Percentiles rank a stretch among this genome's conserved stretches.
Conservation (phyloP, 2,329 filamentous ascomycete genomes). For the Thelonectria discophora region DNA sequence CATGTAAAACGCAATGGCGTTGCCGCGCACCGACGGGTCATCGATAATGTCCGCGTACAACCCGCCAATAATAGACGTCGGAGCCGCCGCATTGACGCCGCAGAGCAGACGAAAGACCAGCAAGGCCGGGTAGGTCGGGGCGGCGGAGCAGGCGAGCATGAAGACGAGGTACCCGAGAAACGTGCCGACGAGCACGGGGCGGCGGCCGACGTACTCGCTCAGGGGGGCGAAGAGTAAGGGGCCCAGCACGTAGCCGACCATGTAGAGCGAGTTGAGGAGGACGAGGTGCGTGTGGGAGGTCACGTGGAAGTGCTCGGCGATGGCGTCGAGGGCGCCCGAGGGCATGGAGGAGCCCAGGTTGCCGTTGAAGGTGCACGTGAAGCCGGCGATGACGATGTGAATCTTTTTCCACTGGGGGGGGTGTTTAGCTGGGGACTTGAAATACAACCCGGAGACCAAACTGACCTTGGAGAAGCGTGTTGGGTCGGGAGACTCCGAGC, state of each 20-base stretch:
- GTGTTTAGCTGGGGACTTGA: neutral
- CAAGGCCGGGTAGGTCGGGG: slow-evolving; percentile 54
- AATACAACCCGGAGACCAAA: neutral
- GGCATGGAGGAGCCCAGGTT: slow-evolving; percentile 50
- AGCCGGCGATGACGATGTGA: slow-evolving; percentile 47
- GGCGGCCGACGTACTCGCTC: slow-evolving; percentile 48
- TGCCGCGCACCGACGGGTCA: slow-evolving; percentile 44
- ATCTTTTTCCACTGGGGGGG: slow-evolving; percentile 40
- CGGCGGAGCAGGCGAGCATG: slow-evolving; percentile 49
- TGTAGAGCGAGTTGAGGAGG: slow-evolving; percentile 49
- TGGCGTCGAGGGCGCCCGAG: slow-evolving; percentile 48
- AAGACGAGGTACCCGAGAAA: slow-evolving; percentile 48
- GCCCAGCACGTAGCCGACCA: slow-evolving; percentile 48
- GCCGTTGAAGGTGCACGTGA: slow-evolving; percentile 49
- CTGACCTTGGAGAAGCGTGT: slow-evolving; percentile 45
- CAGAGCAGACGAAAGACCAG: slow-evolving; percentile 52
- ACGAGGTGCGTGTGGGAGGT: slow-evolving; percentile 40
- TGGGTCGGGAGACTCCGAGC: slow-evolving; percentile 38
- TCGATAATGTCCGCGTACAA: slow-evolving; percentile 48
- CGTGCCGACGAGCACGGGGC: slow-evolving; percentile 46
- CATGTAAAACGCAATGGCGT: slow-evolving; percentile 49
- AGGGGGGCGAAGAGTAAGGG: slow-evolving; percentile 48
- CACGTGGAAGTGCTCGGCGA: slow-evolving; percentile 43
- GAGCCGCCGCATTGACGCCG: slow-evolving; percentile 47
- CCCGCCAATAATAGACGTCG: slow-evolving; percentile 47